These are phyloP conservation scores for Taiozyma sp. DNA, from an alignment of 1,139 yeast genomes.

Conservation along the genomic window DNA sequence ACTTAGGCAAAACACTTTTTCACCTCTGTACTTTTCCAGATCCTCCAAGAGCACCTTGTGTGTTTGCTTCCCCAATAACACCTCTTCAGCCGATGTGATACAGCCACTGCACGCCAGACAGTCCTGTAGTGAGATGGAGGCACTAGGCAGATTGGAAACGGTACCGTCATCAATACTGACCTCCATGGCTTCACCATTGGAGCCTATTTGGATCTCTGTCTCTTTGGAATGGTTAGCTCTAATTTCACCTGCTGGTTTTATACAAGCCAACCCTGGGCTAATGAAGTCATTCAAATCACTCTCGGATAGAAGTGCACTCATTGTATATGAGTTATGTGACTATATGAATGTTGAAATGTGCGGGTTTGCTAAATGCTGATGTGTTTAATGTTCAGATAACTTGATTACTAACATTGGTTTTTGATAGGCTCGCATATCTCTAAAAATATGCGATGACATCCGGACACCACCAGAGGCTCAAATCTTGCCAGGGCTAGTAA, in stretches of 20 bases:
- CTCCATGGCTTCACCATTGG: constrained; percentile 65
- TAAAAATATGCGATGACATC: background rate
- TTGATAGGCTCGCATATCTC: background rate
- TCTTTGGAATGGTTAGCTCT: constrained; percentile 28
- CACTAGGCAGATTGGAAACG: constrained; percentile 55
- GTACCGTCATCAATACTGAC: constrained; percentile 44
- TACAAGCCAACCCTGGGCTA: constrained; percentile 91
- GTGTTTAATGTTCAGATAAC: background rate
- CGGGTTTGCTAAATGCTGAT: background rate
- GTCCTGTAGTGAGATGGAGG: constrained; percentile 85
- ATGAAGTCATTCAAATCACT: constrained; percentile 93
- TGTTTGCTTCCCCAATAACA: constrained; percentile 84
- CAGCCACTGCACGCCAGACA: constrained; percentile 98
- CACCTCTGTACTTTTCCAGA: constrained; percentile 31
- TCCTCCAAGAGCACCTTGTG: constrained; percentile 71
- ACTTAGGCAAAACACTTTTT: constrained; percentile 60
- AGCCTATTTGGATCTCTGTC: constrained; percentile 60
- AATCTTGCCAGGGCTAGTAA: background rate
- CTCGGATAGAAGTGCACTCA: constrained; percentile 86
- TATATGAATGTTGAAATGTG: background rate
- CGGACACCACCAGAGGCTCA: background rate
- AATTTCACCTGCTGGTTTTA: constrained; percentile 66
- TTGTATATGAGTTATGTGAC: constrained; percentile 21
- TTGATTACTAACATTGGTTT: background rate
- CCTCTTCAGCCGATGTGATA: constrained; percentile 94